Evolutionary conservation across 164 flowering plant species (phyloP), one percentile per base, ranked within the genome.

Genomic region (Liquidambar formosana): DNA sequence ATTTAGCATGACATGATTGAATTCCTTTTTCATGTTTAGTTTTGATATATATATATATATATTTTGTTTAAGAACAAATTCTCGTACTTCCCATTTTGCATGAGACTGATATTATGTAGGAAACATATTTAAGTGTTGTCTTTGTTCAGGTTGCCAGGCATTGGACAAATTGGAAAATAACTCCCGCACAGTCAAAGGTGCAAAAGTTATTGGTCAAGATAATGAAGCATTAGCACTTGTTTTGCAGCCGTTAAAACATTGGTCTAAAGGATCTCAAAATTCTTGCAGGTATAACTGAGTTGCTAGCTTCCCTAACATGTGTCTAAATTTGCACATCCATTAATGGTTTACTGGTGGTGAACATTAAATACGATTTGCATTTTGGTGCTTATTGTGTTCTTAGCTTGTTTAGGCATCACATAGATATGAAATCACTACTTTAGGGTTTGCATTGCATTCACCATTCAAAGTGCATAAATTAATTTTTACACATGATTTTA

Each of bases 111-210:
- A n/a, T 2, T 38, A 1, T 21, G 58, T 13, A 13, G 21, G 10
- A 54, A 38, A n/a, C 33, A 9, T 22, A 18, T 13, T 21, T 59
- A 28, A 51, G 54, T 51, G 18, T 18, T 65, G 12, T 68, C 28
- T 63, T 15, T 74, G 45, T 70, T 69, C 85, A 96, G 99, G 89
- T 67, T 82, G 81, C 76, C 85, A 84, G 59, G 72, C 69, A 13
- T 69, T 93, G 75, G 92, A 96, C 78, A 83, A 75, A 73, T 69
- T 96, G 73, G 99, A 92, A 71, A 88, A 75, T 74, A 89, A 80
- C 62, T 93, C 98, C 23, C 89, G 91, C 38, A 87, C 93, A 1
- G 85, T 88, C 51, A 87, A 89, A 77, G 97, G 99, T 76, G 99
- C 99, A 60, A 81, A 82, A 65, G 59, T 73, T 60, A 88, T 96